Evolutionary conservation across 208 protist genomes (phyloP).

Genomic region (Acanthamoeba triangularis): DNA sequence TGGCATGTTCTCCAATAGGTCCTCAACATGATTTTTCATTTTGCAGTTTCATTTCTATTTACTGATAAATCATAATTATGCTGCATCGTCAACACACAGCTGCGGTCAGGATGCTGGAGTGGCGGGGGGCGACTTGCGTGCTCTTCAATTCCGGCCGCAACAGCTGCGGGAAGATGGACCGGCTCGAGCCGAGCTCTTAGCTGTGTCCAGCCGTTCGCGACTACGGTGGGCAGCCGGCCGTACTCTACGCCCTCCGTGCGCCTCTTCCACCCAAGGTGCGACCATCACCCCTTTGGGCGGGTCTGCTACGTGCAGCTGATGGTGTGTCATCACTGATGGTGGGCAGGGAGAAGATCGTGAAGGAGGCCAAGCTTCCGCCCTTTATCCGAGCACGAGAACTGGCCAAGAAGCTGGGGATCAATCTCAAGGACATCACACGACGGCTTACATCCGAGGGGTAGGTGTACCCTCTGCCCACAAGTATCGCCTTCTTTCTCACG

Average conservation of each 20-base stretch:
- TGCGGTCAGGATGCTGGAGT: not conserved
- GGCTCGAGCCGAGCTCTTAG: not conserved
- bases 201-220: not conserved
- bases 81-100: too few species aligned
- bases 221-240: not conserved
- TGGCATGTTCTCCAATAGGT: too few species aligned
- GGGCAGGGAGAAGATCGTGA: constrained; percentile 44
- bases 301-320: not conserved
- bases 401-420: constrained; percentile 74
- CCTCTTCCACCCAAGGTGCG: constrained; percentile 26
- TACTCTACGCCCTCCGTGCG: not conserved
- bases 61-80: too few species aligned
- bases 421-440: constrained; percentile 75
- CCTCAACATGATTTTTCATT: too few species aligned
- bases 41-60: too few species aligned
- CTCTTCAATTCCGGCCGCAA: not conserved
- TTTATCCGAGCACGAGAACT: constrained; percentile 74
- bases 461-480: not conserved
- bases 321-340: not conserved
- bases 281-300: not conserved
- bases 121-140: not conserved
- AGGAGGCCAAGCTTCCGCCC: constrained; percentile 65
- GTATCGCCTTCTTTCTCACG: not conserved
- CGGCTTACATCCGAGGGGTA: constrained; percentile 34
- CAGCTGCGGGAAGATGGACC: not conserved